phyloP scores from a whole-genome alignment of 768 basidiomycete species.

The Lentinula boryana region DNA sequence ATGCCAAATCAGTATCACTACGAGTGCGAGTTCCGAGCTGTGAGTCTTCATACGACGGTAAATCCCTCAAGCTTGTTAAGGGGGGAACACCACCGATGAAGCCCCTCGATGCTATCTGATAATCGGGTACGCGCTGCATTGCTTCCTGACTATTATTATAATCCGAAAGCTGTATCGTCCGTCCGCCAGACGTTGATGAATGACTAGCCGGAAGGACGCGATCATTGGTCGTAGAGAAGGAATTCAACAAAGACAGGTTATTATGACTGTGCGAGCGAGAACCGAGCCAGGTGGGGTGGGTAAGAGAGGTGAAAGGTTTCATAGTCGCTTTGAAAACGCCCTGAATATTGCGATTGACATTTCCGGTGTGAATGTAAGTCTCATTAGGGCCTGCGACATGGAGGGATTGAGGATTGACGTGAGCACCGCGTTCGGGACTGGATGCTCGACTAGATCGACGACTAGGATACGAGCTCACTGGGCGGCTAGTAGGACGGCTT shows the following conservation, averaged over 20 bases:
- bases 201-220: slow-evolving; percentile 3
- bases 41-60: slow-evolving; percentile 87
- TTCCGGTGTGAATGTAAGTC: slow-evolving; percentile 46
- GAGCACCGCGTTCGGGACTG: slow-evolving; percentile 46
- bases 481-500: slow-evolving; percentile 18
- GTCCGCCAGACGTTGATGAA: slow-evolving; percentile 9
- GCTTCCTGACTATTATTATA: slow-evolving; percentile 23
- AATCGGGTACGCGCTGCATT: slow-evolving; percentile 75
- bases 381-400: slow-evolving; percentile 25
- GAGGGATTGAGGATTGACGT: slow-evolving; percentile 9
- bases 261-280: slow-evolving; percentile 27
- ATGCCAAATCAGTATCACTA: slow-evolving; percentile 1
- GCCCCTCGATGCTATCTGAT: slow-evolving; percentile 76
- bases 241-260: slow-evolving; percentile 15
- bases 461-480: slow-evolving; percentile 22
- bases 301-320: slow-evolving; percentile 53
- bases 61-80: slow-evolving; percentile 61
- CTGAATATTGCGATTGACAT: slow-evolving; percentile 47
- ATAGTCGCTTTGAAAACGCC: slow-evolving; percentile 52
- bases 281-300: slow-evolving; percentile 34
- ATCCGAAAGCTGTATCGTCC: slow-evolving; percentile 11
- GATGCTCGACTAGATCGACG: slow-evolving; percentile 40
- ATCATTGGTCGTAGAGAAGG: slow-evolving; percentile 10
- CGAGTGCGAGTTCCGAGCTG: not conserved
- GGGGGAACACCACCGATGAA: slow-evolving; percentile 93